Percentiles rank a stretch among this genome's conserved stretches.
These are phyloP conservation scores for Alloteropsis semialata DNA, from an alignment of 176 grass and related monocot genomes.

Conservation along the genomic window DNA sequence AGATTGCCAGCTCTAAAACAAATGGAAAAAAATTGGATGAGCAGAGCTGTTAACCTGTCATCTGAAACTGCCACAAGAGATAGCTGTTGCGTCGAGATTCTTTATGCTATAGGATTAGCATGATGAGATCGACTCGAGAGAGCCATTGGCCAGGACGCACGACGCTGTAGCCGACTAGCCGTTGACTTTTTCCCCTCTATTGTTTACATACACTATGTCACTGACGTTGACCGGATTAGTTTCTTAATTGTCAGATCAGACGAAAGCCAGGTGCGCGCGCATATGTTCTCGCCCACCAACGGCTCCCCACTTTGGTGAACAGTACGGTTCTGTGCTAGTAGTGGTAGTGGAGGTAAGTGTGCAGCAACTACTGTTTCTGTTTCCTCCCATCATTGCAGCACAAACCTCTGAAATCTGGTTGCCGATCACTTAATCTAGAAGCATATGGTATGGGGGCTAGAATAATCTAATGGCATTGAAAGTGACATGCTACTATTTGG, in stretches of 20 bases:
- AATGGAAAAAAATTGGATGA: not conserved
- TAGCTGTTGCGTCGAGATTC: not conserved
- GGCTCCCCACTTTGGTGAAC: not conserved
- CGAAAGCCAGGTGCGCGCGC: not conserved
- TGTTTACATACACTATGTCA: not conserved
- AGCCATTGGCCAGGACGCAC: not conserved
- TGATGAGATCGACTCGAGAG: not conserved
- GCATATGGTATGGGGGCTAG: not conserved
- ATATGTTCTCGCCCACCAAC: not conserved
- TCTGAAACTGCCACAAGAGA: not conserved
- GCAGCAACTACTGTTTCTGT: constrained; percentile 1
- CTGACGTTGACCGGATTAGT: constrained; percentile 2
- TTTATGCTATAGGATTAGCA: not conserved
- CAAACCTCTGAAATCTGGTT: not conserved
- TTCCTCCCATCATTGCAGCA: constrained; percentile 16
- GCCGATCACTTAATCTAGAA: constrained; percentile 18
- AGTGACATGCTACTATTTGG: constrained; percentile 13
- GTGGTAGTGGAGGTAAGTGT: not conserved
- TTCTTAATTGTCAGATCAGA: not conserved
- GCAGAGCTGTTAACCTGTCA: not conserved
- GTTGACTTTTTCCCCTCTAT: not conserved
- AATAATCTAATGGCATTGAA: not conserved
- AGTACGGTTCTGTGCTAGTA: not conserved
- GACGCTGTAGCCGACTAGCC: not conserved
- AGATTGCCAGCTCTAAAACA: no score